Percentiles rank a stretch among this genome's conserved stretches.
phyloP scores from a whole-genome alignment of 1,284 basidiomycete species.

The Ceratobasidium sp. region DNA sequence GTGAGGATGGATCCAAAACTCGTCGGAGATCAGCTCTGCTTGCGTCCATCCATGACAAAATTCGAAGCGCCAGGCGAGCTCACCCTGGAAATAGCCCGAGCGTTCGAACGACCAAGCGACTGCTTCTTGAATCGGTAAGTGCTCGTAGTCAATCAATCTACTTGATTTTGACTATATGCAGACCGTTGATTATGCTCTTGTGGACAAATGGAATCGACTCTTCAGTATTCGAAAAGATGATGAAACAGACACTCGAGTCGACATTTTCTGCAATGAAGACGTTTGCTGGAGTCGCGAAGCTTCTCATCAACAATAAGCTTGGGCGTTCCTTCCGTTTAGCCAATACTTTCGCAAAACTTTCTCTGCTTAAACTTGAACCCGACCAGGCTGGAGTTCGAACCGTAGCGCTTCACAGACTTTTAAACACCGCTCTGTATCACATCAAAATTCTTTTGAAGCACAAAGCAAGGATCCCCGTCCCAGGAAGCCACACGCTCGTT shows the following conservation, averaged over 20 bases:
- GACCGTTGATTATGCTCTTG: slow-evolving; percentile 33
- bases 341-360: slow-evolving; percentile 66
- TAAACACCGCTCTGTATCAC: slow-evolving; percentile 42
- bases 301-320: slow-evolving; percentile 58
- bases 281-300: slow-evolving; percentile 61
- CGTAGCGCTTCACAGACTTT: slow-evolving; percentile 53
- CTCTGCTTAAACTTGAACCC: slow-evolving; percentile 65
- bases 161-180: slow-evolving; percentile 29
- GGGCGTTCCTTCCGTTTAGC: slow-evolving; percentile 67
- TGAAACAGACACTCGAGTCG: slow-evolving; percentile 66
- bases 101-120: slow-evolving; percentile 68
- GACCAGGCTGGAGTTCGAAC: slow-evolving; percentile 67
- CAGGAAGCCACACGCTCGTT: slow-evolving; percentile 45
- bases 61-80: slow-evolving; percentile 66
- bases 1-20: slow-evolving; percentile 74
- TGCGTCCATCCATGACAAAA: slow-evolving; percentile 81
- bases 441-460: slow-evolving; percentile 44
- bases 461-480: slow-evolving; percentile 44
- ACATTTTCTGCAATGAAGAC: slow-evolving; percentile 48
- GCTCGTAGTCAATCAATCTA: slow-evolving; percentile 1
- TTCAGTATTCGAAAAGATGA: slow-evolving; percentile 47
- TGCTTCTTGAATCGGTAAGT: slow-evolving; percentile 76
- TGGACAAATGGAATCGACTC: slow-evolving; percentile 12
- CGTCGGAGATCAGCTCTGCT: slow-evolving; percentile 65
- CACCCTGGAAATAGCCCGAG: slow-evolving; percentile 76